Evolutionary conservation across 169 alveolate genomes (phyloP).

Genomic region (Plasmodium fragile): DNA sequence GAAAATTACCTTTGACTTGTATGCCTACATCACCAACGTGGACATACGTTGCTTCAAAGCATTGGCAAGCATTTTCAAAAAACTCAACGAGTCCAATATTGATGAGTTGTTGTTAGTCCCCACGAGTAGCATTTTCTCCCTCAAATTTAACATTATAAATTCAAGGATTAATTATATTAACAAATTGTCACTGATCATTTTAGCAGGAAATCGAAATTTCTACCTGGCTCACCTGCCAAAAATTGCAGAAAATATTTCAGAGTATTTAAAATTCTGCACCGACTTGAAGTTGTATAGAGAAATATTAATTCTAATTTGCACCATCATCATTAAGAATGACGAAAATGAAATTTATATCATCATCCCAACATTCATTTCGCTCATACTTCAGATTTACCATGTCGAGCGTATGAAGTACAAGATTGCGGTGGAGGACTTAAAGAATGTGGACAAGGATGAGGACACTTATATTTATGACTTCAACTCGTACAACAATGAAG

Average conservation of each 20-base stretch:
- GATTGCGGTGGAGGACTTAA: conserved; percentile 28
- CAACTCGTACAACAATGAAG: conserved; percentile 41
- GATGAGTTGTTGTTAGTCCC: conserved; percentile 73
- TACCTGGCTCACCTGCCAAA: conserved; percentile 62
- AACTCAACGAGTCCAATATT: conserved; percentile 56
- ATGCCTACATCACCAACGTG: conserved; percentile 34
- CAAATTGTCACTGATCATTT: conserved; percentile 57
- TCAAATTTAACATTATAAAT: conserved; percentile 61
- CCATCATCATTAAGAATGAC: conserved; percentile 64
- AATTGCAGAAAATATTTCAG: conserved; percentile 75
- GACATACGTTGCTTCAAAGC: conserved; percentile 59
- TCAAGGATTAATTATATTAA: conserved; percentile 73
- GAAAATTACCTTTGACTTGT: conserved; percentile 45
- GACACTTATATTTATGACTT: conserved; percentile 71
- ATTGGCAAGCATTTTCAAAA: conserved; percentile 51
- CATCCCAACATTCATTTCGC: conserved; percentile 67
- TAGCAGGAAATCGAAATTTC: conserved; percentile 45
- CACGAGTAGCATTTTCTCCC: conserved; percentile 56
- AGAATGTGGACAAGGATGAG: conserved; percentile 43
- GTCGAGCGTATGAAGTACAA: conserved; percentile 60
- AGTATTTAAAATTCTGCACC: conserved; percentile 60
- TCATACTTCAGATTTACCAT: conserved; percentile 73
- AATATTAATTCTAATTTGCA: conserved; percentile 60
- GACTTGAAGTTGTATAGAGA: conserved; percentile 69
- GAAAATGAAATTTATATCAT: conserved; percentile 74